These are phyloP conservation scores for Verticillium alfalfae DNA, from an alignment of 2,329 filamentous ascomycete species.

Conservation along the genomic window DNA sequence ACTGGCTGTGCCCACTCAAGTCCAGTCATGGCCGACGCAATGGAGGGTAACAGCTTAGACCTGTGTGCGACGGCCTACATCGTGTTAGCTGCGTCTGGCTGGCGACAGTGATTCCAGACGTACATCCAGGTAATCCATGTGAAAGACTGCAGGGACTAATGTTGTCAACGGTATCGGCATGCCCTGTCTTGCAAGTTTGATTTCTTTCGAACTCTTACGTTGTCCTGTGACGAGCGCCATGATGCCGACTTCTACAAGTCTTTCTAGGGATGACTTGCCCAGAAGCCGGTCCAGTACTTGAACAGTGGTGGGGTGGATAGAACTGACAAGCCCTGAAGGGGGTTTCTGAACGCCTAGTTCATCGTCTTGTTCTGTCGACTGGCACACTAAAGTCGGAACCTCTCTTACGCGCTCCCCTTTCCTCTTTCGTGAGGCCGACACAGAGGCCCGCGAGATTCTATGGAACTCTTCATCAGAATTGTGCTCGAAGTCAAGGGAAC, in stretches of 20 bases:
- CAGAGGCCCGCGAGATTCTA: neutral
- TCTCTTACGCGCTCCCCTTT: neutral
- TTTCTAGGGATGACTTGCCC: neutral
- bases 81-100: conserved; percentile 1
- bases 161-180: conserved; percentile 15
- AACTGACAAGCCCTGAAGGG: neutral
- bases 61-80: conserved; percentile 6
- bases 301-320: too few species aligned
- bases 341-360: neutral
- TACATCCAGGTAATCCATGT: conserved; percentile 28
- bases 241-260: conserved; percentile 10
- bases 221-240: conserved; percentile 19
- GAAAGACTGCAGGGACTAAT: conserved; percentile 28
- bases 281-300: neutral
- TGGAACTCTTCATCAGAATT: neutral
- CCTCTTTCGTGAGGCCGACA: neutral
- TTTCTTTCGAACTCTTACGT: neutral
- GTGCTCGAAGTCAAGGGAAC: conserved; percentile 5
- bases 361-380: neutral
- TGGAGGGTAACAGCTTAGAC: conserved; percentile 18
- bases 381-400: neutral
- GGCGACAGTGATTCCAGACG: conserved; percentile 18
- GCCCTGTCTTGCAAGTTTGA: conserved; percentile 12
- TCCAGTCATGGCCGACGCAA: conserved; percentile 22
- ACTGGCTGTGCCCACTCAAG: conserved; percentile 28